A percentile compares a stretch with the other conserved stretches of the same genome.
phyloP scores from a whole-genome alignment of 345 rosid genomes.

The Lumnitzera racemosa region DNA sequence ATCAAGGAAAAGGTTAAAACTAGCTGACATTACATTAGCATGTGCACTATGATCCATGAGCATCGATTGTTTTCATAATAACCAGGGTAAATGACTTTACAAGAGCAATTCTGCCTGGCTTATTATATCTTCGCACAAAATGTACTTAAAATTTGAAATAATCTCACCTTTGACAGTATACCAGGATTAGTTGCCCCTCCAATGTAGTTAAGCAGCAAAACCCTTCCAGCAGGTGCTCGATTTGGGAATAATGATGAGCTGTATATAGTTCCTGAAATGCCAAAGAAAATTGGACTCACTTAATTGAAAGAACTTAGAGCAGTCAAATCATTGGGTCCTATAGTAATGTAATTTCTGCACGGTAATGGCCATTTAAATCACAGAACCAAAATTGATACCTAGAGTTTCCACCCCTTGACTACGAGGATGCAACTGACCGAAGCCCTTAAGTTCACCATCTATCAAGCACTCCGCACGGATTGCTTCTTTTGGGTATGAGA shows the following conservation, averaged over 20 bases:
- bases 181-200: constrained; percentile 86
- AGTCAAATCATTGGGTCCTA: no score
- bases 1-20: no score
- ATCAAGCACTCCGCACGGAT: constrained; percentile 63
- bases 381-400: constrained; percentile 31
- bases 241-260: constrained; percentile 93
- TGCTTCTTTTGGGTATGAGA: constrained; percentile 89
- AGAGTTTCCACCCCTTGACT: constrained; percentile 97
- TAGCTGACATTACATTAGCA: no score
- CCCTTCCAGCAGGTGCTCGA: constrained; percentile 74
- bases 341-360: no score
- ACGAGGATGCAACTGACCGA: constrained; percentile 96
- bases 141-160: neutral
- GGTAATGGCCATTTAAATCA: neutral
- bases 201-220: constrained; percentile 75
- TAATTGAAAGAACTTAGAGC: neutral
- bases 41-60: no score
- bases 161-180: constrained; percentile 60
- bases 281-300: neutral
- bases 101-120: no score
- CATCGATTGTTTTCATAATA: no score
- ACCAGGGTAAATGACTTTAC: no score
- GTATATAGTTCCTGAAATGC: constrained; percentile 69
- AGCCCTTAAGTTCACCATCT: constrained; percentile 89
- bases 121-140: no score